Percentiles rank a stretch among this genome's conserved stretches.
These are phyloP conservation scores for Claviceps arundinis DNA, from an alignment of 2,329 filamentous ascomycete species.

Conservation along the genomic window DNA sequence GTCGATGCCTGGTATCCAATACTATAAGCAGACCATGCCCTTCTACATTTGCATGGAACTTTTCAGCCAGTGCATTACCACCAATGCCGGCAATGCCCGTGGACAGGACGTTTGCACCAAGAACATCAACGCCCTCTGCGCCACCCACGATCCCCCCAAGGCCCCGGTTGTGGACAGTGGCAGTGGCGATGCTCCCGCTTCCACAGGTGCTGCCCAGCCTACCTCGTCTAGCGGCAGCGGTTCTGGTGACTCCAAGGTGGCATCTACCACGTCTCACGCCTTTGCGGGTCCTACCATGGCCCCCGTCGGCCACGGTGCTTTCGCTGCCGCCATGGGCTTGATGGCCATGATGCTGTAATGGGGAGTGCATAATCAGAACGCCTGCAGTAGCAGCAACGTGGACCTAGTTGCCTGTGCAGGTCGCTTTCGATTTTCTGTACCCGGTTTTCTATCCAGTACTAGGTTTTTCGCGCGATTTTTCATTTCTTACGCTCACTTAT, in stretches of 20 bases:
- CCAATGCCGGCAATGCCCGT: conserved; percentile 26
- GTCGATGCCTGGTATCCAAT: conserved; percentile 36
- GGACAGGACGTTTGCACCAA: conserved; percentile 35
- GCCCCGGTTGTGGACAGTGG: conserved; percentile 12
- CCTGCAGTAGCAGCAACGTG: neutral
- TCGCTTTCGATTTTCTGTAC: conserved; percentile 19
- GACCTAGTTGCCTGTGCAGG: conserved; percentile 6
- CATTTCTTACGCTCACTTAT: conserved; percentile 3
- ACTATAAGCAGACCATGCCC: conserved; percentile 39
- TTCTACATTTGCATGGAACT: conserved; percentile 38
- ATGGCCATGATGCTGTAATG: conserved; percentile 37
- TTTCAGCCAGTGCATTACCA: conserved; percentile 32
- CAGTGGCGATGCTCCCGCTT: conserved; percentile 11
- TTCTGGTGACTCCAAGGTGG: conserved; percentile 18
- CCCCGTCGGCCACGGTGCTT: conserved; percentile 28
- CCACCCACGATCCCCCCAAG: conserved; percentile 21
- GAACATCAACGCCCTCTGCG: conserved; percentile 35
- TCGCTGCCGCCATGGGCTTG: conserved; percentile 36
- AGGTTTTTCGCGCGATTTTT: conserved; percentile 12
- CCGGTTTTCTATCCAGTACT: conserved; percentile 18
- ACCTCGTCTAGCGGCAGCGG: conserved; percentile 11
- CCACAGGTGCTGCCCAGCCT: conserved; percentile 13
- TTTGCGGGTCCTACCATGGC: conserved; percentile 30
- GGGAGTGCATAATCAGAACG: neutral
- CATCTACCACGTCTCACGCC: conserved; percentile 13